Conservation (phyloP, 192 early-diverging fungal species). For the Phycomyces nitens region DNA sequence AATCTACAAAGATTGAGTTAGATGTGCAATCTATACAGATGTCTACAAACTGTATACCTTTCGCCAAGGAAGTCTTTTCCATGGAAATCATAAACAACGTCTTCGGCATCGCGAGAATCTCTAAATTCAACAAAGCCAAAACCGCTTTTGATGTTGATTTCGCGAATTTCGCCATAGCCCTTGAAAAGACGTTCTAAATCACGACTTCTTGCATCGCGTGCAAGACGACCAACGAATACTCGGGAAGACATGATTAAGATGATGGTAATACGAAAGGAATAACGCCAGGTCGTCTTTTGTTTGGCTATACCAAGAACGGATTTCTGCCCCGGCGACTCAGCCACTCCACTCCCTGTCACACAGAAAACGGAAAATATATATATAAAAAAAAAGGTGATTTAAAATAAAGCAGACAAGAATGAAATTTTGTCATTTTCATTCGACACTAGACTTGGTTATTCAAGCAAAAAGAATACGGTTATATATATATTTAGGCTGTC, state of each 20-base stretch:
- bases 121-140: conserved; percentile 96
- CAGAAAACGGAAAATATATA: neutral
- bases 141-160: conserved; percentile 79
- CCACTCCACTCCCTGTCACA: neutral
- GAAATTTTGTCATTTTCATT: no score
- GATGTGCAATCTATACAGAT: conserved; percentile 1
- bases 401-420: no score
- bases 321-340: conserved; percentile 5
- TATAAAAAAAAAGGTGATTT: no score
- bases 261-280: neutral
- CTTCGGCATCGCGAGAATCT: conserved; percentile 80
- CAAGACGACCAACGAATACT: conserved; percentile 78
- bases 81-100: conserved; percentile 84
- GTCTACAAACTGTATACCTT: conserved; percentile 47
- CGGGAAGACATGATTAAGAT: conserved; percentile 35
- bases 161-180: conserved; percentile 76
- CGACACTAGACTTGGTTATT: no score
- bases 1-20: conserved; percentile 40
- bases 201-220: conserved; percentile 78
- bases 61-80: conserved; percentile 82
- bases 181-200: conserved; percentile 82
- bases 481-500: no score
- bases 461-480: no score
- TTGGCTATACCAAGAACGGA: neutral
- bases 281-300: neutral